Evolutionary conservation across 2,329 filamentous ascomycete genomes (phyloP), one percentile per base, ranked within the genome.

Genomic region (Lasiodiplodia sp.): DNA sequence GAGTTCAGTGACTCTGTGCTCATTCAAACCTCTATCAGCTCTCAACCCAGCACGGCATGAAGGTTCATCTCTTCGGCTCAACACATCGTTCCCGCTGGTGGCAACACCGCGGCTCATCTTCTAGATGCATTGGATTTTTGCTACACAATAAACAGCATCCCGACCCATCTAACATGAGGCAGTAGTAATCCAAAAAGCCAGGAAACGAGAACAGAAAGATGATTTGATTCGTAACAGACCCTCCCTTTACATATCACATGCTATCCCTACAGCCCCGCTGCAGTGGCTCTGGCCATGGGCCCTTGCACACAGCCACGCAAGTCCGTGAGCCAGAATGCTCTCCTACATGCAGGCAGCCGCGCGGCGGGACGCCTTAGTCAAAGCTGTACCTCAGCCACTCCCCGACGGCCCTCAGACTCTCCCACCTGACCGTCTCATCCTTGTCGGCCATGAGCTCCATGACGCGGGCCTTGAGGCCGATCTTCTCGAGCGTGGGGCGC

Each of bases 361-460:
- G 31, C 31, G 31, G 31, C 31, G 6, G n/a, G 44, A 44, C n/a
- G 21, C 25, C 8, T 63, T 28, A 68, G 71, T 80, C 78, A 66
- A 80, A 79, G 70, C 76, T 91, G 82, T 92, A 92, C 74, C 89
- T 86, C 78, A 93, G 80, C 89, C 91, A 93, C 78, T 91, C 91
- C 23, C 91, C 90, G 51, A 97, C 88, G 18, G 94, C 94, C 75
- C 91, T 89, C 82, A 97, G 82, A 80, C 92, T 96, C 84, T 97
- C 94, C 93, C 94, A 97, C 76, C 94, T 86, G 57, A 97, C 93
- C 69, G 89, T 90, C 83, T 97, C 94, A 75, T 97, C 93, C 69
- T 89, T 86, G 77, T 96, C 93, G 75, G 89, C 90, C 94, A 97
- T 97, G 76, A 97, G 85, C 82, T 94, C 92, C 94, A 97, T 97